A percentile compares a stretch with the other conserved stretches of the same genome.
Evolutionary conservation across 306 rosid species (phyloP).

Genomic region (Cicer yamashitae): DNA sequence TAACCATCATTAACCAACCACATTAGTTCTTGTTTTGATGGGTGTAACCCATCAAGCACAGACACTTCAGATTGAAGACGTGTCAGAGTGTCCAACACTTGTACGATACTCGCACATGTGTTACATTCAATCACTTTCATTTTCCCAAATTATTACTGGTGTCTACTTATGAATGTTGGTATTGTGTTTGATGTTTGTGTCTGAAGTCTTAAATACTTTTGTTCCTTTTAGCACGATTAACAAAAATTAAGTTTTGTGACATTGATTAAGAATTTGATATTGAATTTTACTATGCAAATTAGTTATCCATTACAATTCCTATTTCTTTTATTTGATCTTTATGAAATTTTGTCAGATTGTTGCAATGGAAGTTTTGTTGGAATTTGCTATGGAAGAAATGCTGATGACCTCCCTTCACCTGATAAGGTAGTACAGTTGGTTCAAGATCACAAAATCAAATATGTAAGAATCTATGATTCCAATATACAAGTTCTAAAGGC

Average conservation of each 20-base stretch:
- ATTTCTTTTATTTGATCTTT: slow-evolving; percentile 15
- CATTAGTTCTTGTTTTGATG: too few species aligned
- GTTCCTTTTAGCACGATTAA: too few species aligned
- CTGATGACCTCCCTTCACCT: slow-evolving; percentile 96
- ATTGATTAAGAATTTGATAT: too few species aligned
- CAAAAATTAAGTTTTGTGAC: too few species aligned
- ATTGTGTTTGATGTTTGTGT: not conserved
- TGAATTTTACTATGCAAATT: not conserved
- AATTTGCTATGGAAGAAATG: slow-evolving; percentile 95
- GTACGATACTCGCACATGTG: not conserved
- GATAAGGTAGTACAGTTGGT: slow-evolving; percentile 88
- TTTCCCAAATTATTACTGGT: not conserved
- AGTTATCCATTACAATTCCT: slow-evolving; percentile 2
- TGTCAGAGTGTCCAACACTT: not conserved
- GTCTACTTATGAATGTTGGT: not conserved
- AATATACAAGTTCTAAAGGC: slow-evolving; percentile 93
- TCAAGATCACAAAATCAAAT: slow-evolving; percentile 81
- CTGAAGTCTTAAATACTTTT: not conserved
- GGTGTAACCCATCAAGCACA: too few species aligned
- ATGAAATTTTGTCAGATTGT: slow-evolving; percentile 54
- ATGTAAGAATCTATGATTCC: slow-evolving; percentile 84
- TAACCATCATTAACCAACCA: not conserved
- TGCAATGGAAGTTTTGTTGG: slow-evolving; percentile 85
- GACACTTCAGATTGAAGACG: not conserved
- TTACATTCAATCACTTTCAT: not conserved